Evolutionary conservation across 73 alveolate species (phyloP), one percentile per base, ranked within the genome.

Genomic region (Paramecium primaurelia): DNA sequence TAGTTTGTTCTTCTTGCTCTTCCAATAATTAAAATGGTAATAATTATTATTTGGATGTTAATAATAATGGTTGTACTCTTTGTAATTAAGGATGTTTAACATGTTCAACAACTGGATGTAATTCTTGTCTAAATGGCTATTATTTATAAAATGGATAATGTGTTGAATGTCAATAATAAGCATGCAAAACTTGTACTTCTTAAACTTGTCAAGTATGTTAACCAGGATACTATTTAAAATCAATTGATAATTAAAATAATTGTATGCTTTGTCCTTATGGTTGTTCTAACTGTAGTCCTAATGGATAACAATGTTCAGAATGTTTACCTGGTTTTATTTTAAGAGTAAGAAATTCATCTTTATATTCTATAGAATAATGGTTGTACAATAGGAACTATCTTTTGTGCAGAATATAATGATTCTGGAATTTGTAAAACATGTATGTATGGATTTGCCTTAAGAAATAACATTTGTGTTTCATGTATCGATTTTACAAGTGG

Each of bases 401-500:
- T 64, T 51, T 64, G 84, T 26, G 84, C 84, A 11, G 42, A 28
- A 6, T 64, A 64, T 9, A 64, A 64, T 28, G 84, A 64, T 1
- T 3, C 3, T 12, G 84, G 84, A 64, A 14, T 64, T 12, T 64
- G 84, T 64, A 32, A 64, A 32, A 14, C 42, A 16, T 64, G 84
- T 32, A 64, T 64, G 84, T 64, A 64, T 26, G 84, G 84, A 7
- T 64, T 64, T 32, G 84, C 84, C 20, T 28, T 64, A 12, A 28
- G 84, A 32, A 64, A 64, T 64, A 34, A 34, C 8, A 64, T 64
- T 12, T 64, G 84, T 64, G 51, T 64, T 64, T 64, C 84, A 2
- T 64, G 84, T 64, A 64, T 64, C 11, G 84, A 64, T 64, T 64
- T 64, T 26, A 64, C 84, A 32, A 64, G 84, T 64, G 84, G 84